Percentiles rank a stretch among this genome's conserved stretches.
Evolutionary conservation across 2,329 filamentous ascomycete genomes (phyloP).

Genomic region (Rutstroemia sp.): DNA sequence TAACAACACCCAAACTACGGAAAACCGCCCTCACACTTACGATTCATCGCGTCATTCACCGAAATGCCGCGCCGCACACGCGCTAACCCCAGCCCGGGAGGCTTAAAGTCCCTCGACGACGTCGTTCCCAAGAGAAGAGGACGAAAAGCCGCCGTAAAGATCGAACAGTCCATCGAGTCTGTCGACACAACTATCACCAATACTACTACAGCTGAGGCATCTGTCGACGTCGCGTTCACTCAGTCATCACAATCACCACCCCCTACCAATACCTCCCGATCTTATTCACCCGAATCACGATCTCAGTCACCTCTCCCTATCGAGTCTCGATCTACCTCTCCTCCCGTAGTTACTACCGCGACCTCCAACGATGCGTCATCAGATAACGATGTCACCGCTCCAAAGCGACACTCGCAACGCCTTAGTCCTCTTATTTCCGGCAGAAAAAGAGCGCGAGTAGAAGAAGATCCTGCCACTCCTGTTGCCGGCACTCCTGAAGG

Average conservation of each 20-base stretch:
- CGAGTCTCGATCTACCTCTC: constrained; percentile 8
- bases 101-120: constrained; percentile 8
- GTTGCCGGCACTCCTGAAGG: not conserved
- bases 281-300: not conserved
- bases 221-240: not conserved
- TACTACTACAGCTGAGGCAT: not conserved
- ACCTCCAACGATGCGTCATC: constrained; percentile 3
- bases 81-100: constrained; percentile 4
- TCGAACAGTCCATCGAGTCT: not conserved
- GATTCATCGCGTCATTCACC: not conserved
- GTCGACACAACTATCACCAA: not conserved
- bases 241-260: constrained; percentile 7
- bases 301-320: not conserved
- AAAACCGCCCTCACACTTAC: not conserved
- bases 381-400: not conserved
- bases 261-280: not conserved
- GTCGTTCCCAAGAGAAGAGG: not conserved
- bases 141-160: not conserved
- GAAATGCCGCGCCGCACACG: constrained; percentile 4
- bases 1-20: not conserved
- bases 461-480: not conserved
- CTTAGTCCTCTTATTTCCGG: not conserved
- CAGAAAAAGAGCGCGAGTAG: constrained; percentile 5
- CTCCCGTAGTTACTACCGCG: not conserved
- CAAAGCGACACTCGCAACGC: not conserved